Evolutionary conservation across 305 asterid species (phyloP).

Genomic region (Euphrasia arctica): DNA sequence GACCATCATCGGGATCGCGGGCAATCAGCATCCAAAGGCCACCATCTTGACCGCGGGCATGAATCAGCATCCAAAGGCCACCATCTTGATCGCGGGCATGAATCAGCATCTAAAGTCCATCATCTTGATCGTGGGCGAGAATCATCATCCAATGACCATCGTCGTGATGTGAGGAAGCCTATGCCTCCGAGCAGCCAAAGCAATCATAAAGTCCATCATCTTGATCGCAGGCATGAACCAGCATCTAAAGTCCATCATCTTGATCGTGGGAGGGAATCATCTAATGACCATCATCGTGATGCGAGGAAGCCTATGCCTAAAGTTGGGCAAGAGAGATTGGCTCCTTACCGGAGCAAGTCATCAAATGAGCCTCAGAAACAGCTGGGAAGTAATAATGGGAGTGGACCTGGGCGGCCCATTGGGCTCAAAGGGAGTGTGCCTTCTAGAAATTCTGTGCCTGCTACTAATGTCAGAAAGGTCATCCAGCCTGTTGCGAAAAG

Average conservation of each 20-base stretch:
- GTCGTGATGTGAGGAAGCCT: slow-evolving; percentile 36
- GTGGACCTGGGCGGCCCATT: slow-evolving; percentile 76
- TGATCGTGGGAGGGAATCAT: background rate
- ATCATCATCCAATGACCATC: slow-evolving; percentile 22
- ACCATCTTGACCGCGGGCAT: no score
- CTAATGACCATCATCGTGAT: slow-evolving; percentile 31
- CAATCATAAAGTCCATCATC: slow-evolving; percentile 26
- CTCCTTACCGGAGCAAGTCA: slow-evolving; percentile 30
- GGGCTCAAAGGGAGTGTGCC: slow-evolving; percentile 42
- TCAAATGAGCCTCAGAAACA: slow-evolving; percentile 47
- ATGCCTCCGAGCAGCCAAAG: slow-evolving; percentile 32
- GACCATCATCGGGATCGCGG: background rate
- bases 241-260: background rate
- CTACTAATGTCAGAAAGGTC: slow-evolving; percentile 34
- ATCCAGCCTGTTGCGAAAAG: slow-evolving; percentile 38
- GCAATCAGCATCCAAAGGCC: background rate
- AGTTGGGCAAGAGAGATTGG: slow-evolving; percentile 35
- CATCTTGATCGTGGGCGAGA: background rate
- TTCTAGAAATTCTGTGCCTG: slow-evolving; percentile 36
- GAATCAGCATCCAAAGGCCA: no score
- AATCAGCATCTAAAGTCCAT: background rate
- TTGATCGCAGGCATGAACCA: no score
- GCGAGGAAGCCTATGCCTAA: slow-evolving; percentile 40
- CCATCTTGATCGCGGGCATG: no score
- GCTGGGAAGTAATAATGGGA: slow-evolving; percentile 47